Base-by-base conservation (phyloP, 192 early-diverging fungal genomes). In the Podila clonocystis region DNA sequence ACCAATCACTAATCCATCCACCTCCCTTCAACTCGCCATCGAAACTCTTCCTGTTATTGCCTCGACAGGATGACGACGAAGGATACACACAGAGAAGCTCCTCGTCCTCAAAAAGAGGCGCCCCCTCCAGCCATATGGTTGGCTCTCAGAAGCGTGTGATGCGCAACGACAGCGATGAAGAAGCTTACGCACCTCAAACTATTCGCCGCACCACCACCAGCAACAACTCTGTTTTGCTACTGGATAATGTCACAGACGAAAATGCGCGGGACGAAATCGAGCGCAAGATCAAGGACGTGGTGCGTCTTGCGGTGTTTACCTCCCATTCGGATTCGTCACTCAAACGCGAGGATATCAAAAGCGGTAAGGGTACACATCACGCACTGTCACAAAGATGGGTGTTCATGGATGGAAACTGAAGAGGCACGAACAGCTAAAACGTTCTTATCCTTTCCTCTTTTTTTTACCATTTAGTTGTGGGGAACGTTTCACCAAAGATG, bases 321-420 rank as follows among this genome's bases (percentile, higher is more conserved):
- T 89, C 92, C 48, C 85, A 87, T 61, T 83, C 85, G 13, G 82
- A 85, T 26, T 45, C 74, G 41, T 59, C 85, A 2, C 72, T 93
- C 45, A 79, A 83, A 33, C 70, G 89, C 48, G 91, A 93, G 19
- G 92, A 93, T 20, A 89, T 93, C 24, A 91, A 85, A 76, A 86
- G 79, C 83, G 73, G 90, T 89, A 82, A n/a, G 49, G 63, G n/a
- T 26, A 48, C 9, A 4, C 34, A 36, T 36, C 41, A 45, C 41
- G 15, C 41, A 15, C 41, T 45, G 13, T 45, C 13, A 45, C 13
- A 15, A 17, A 45, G 3, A 45, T 15, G 9, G 13, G 3, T 45
- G 3, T 45, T 45, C 13, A 15, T 45, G 41, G 41, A 45, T 12
- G 3, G 13, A 45, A 17, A 45, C 15, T 45, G 41, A 45, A 4